Evolutionary conservation across 345 rosid species (phyloP), one percentile per base, ranked within the genome.

Genomic region (Draba incana): DNA sequence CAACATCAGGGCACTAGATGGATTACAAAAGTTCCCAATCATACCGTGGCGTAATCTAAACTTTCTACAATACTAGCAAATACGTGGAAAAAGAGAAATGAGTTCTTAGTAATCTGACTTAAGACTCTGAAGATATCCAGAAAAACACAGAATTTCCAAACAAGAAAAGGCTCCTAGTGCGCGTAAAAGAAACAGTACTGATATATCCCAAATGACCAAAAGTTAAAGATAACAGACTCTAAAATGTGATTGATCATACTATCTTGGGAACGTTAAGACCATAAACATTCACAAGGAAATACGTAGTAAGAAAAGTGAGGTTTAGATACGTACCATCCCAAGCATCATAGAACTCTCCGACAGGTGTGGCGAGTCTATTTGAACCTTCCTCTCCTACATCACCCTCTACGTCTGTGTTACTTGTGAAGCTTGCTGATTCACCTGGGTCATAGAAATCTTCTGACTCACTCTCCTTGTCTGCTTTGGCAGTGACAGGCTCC

Each of bases 331-430:
- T 88, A 90, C 97, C 97, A 77, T 90, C 97, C 85, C 88, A 82
- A 64, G 92, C 92, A 79, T 90, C 97, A 75, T 58, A 88, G 49
- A 84, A 90, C 78, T 88, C 92, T 77, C 85, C 88, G 48, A 33
- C 67, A 15, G 88, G 84, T 11, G 87, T 79, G 61, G 80, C 59
- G 51, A 75, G 75, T 77, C 77, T 82, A 5, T 65, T 47, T 25
- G 81, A 75, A 62, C 79, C 65, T 75, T 66, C 93, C 8, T 75
- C 76, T n/a, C 70, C 83, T 30, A 55, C 59, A 71, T 71, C 60
- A 37, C 80, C 88, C 58, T 86, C 95, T 13, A 44, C 68, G 28
- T 86, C 97, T 9, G 89, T 82, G 77, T 64, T 82, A 69, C 90
- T 86, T 37, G 84, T 57, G 65, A 48, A 79, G 75, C 94, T 83